phyloP scores from a whole-genome alignment of 495 filamentous ascomycete genomes.

The Bacidia gigantensis region DNA sequence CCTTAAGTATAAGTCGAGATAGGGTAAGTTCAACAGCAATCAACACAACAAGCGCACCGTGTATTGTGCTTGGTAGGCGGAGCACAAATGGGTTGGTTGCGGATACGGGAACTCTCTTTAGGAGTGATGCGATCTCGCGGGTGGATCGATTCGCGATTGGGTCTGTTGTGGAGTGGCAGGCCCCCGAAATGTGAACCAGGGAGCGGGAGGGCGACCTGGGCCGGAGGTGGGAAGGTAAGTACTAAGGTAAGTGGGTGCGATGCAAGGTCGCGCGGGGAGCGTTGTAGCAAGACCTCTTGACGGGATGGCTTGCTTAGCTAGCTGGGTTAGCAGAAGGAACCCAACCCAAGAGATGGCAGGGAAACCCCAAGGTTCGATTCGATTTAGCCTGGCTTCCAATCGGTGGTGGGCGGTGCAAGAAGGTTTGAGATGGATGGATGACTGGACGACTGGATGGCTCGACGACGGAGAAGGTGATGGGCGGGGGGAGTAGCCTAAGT shows the following conservation, averaged over 20 bases:
- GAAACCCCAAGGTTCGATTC: not conserved
- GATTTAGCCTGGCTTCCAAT: no score
- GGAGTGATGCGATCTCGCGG: conserved; percentile 12
- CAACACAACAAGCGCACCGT: not conserved
- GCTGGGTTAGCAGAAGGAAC: not conserved
- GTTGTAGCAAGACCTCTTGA: not conserved
- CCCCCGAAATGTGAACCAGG: not conserved
- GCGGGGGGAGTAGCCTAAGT: conserved; percentile 12
- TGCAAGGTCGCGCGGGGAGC: conserved; percentile 18
- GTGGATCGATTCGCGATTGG: conserved; percentile 17
- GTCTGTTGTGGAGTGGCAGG: conserved; percentile 8
- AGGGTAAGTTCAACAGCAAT: no score
- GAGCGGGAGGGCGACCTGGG: conserved; percentile 6
- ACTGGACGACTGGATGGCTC: not conserved
- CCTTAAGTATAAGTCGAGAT: conserved; percentile 14
- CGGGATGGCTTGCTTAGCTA: not conserved
- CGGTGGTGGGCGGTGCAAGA: not conserved
- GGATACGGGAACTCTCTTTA: conserved; percentile 13
- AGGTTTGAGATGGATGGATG: not conserved
- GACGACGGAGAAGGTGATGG: not conserved
- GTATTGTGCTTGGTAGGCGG: conserved; percentile 1
- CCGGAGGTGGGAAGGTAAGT: no score
- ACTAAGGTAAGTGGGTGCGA: no score
- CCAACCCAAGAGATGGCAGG: not conserved
- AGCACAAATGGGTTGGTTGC: conserved; percentile 2